These are phyloP conservation scores for Plectosphaerella plurivora DNA, from an alignment of 2,329 filamentous ascomycete genomes.

Conservation along the genomic window DNA sequence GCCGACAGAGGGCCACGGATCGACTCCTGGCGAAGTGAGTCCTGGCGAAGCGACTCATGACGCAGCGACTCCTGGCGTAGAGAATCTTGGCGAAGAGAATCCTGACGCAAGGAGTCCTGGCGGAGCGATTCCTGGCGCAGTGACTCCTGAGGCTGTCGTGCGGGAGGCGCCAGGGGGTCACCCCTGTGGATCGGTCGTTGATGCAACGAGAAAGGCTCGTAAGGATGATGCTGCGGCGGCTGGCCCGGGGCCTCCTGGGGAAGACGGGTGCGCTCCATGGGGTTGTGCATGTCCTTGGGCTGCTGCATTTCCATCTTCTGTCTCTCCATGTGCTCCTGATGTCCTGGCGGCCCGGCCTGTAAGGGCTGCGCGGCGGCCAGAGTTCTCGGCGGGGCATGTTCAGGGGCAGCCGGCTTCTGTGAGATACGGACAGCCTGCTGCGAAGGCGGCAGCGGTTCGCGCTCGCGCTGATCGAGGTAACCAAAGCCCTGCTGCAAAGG, in stretches of 20 bases:
- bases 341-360: conserved; percentile 23
- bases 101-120: no score
- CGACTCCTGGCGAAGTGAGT: conserved; percentile 30
- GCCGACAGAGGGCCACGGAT: conserved; percentile 27
- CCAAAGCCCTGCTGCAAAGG: conserved; percentile 33
- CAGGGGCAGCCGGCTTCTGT: conserved; percentile 31
- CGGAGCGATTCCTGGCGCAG: conserved; percentile 20
- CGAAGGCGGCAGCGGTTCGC: conserved; percentile 21
- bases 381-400: conserved; percentile 28
- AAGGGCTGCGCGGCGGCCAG: conserved; percentile 28
- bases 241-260: conserved; percentile 21
- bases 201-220: conserved; percentile 38
- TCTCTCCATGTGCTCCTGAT: conserved; percentile 20
- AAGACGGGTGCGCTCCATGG: conserved; percentile 19
- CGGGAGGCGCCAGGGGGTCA: conserved; percentile 34
- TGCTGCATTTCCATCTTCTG: conserved; percentile 8
- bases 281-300: conserved; percentile 22
- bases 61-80: no score
- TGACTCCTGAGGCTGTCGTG: conserved; percentile 36
- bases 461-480: conserved; percentile 38
- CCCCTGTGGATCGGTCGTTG: conserved; percentile 31
- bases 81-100: no score
- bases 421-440: conserved; percentile 33
- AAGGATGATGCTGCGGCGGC: conserved; percentile 30
- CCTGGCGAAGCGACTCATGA: no score